Percentiles rank a stretch among this genome's conserved stretches.
phyloP scores from a whole-genome alignment of 192 early-diverging fungal genomes.

The Rhizoclosmatium sp. region DNA sequence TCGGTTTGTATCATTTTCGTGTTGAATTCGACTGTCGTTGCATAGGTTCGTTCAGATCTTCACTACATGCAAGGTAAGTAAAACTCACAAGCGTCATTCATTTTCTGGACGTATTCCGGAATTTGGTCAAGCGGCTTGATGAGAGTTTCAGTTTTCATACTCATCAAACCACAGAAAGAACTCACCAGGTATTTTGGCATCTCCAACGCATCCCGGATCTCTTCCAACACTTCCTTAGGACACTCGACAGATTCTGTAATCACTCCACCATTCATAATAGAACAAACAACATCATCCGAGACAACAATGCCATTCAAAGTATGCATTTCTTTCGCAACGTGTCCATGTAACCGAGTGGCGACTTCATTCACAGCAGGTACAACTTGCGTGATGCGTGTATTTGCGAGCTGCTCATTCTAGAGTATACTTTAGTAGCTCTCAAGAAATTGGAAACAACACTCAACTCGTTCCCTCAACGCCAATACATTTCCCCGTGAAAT shows the following conservation, averaged over 20 bases:
- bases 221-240: neutral
- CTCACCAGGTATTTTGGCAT: conserved; percentile 20
- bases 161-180: too few relatives aligned
- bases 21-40: too few relatives aligned
- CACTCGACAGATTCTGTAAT: neutral
- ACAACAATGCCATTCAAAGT: neutral
- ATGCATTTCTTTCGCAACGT: neutral
- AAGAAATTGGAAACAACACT: neutral
- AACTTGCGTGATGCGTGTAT: neutral
- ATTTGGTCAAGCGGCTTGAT: too few relatives aligned
- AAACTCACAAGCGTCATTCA: too few relatives aligned
- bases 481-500: conserved; percentile 19
- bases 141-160: too few relatives aligned
- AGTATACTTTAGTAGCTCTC: neutral
- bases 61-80: too few relatives aligned
- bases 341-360: neutral
- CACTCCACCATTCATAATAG: neutral
- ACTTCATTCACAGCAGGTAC: neutral
- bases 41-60: too few relatives aligned
- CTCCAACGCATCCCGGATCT: conserved; percentile 9
- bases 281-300: neutral
- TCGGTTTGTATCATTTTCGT: too few relatives aligned
- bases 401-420: neutral
- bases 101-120: too few relatives aligned
- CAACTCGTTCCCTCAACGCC: conserved; percentile 14